Conservation (phyloP, 495 filamentous ascomycete genomes). For the Neurospora sp. region DNA sequence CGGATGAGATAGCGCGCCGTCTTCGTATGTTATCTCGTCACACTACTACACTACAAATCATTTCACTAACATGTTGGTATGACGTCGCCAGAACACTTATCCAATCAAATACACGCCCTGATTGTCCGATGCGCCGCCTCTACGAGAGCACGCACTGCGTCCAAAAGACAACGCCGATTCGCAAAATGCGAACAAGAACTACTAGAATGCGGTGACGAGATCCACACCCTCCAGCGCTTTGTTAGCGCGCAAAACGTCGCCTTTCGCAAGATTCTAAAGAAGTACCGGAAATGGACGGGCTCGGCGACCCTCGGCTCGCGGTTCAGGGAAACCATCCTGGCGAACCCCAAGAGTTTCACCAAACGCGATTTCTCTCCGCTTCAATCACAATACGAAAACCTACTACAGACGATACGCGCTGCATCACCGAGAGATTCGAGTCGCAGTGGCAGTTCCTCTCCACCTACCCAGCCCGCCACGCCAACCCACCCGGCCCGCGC, state of each 20-base stretch:
- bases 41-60: background rate
- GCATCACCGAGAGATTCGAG: slow-evolving; percentile 17
- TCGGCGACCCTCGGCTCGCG: slow-evolving; percentile 46
- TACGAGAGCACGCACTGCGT: slow-evolving; percentile 15
- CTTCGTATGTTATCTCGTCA: slow-evolving; percentile 33
- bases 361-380: slow-evolving; percentile 45
- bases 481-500: slow-evolving; percentile 10
- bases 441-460: slow-evolving; percentile 4
- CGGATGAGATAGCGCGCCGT: slow-evolving; percentile 54
- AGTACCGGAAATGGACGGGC: slow-evolving; percentile 67
- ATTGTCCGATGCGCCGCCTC: slow-evolving; percentile 30
- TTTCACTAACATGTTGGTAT: slow-evolving; percentile 5
- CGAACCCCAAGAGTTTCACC: slow-evolving; percentile 52
- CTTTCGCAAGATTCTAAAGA: slow-evolving; percentile 66
- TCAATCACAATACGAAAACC: slow-evolving; percentile 43
- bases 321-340: slow-evolving; percentile 47
- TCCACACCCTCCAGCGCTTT: slow-evolving; percentile 50
- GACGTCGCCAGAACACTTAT: slow-evolving; percentile 35
- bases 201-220: slow-evolving; percentile 50
- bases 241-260: slow-evolving; percentile 52
- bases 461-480: slow-evolving; percentile 8
- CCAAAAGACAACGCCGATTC: slow-evolving; percentile 31
- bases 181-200: slow-evolving; percentile 39
- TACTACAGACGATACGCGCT: slow-evolving; percentile 42
- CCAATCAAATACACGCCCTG: slow-evolving; percentile 39